These are phyloP conservation scores for Ambrosia hybrid DNA, from an alignment of 140 eudicot species.

Conservation along the genomic window DNA sequence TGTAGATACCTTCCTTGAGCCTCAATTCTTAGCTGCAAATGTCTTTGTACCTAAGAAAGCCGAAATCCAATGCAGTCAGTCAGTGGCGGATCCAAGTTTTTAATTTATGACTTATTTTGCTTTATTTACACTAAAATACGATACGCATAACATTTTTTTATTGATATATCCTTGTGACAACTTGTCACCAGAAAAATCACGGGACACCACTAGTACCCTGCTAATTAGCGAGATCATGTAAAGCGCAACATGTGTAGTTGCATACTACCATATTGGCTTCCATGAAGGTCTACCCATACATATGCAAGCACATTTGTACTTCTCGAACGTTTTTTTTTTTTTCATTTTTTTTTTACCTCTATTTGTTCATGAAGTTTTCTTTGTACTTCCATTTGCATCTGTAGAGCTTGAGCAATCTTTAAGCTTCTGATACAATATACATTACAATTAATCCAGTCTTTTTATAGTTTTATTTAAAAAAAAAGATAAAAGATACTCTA, in stretches of 20 bases:
- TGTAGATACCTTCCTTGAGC: slow-evolving; percentile 95
- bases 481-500: slow-evolving; percentile 8
- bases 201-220: not conserved
- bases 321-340: not conserved
- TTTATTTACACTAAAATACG: not conserved
- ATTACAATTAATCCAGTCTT: slow-evolving; percentile 21
- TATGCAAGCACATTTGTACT: slow-evolving; percentile 8
- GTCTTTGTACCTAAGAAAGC: slow-evolving; percentile 78
- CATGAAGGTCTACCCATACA: too few relatives aligned
- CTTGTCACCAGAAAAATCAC: not conserved
- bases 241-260: too few relatives aligned
- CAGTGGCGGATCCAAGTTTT: slow-evolving; percentile 10
- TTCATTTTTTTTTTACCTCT: slow-evolving; percentile 55
- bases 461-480: not conserved
- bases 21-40: slow-evolving; percentile 85
- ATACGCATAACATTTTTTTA: not conserved
- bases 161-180: not conserved
- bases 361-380: slow-evolving; percentile 88
- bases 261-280: too few relatives aligned
- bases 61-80: not conserved
- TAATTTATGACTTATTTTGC: not conserved
- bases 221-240: not conserved
- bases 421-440: slow-evolving; percentile 47
- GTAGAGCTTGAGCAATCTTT: slow-evolving; percentile 72
- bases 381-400: slow-evolving; percentile 92